phyloP scores from a whole-genome alignment of 2,329 filamentous ascomycete species.

The Paecilomyces fulvus region DNA sequence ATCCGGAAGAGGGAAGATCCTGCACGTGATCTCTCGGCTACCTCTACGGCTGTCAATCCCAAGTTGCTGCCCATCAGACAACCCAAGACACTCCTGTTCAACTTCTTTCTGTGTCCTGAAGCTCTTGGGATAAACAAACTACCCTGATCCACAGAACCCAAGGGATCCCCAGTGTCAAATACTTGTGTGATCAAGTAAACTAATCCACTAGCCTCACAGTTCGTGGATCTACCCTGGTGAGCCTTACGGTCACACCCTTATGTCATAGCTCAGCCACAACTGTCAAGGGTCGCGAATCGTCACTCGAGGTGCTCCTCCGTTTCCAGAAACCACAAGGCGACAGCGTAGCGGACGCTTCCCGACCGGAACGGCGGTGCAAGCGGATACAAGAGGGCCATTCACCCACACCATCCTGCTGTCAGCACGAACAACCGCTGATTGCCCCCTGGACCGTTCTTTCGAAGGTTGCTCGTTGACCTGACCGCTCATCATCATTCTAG shows the following conservation, averaged over 20 bases:
- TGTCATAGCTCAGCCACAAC: conserved; percentile 19
- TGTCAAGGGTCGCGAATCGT: conserved; percentile 9
- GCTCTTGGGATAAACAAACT: not conserved
- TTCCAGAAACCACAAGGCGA: not conserved
- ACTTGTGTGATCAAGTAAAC: not conserved
- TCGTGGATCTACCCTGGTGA: not conserved
- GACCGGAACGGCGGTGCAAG: not conserved
- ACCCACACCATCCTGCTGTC: conserved; percentile 4
- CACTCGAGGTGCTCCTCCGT: not conserved
- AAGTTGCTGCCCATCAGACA: not conserved
- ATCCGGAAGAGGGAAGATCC: not conserved
- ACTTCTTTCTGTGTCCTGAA: not conserved
- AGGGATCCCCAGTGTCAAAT: too few relatives aligned
- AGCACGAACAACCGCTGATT: not conserved
- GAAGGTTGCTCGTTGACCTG: not conserved
- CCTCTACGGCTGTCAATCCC: not conserved
- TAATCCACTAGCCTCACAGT: not conserved
- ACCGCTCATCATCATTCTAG: not conserved
- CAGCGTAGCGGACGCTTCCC: not conserved
- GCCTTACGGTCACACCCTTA: conserved; percentile 3
- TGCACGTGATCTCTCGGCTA: not conserved
- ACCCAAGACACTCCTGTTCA: not conserved
- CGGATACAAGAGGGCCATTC: conserved; percentile 9
- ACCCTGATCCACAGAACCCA: not conserved
- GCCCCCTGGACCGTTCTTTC: not conserved